Base-by-base conservation (phyloP, 805 yeast genomes). In the Kodamaea hsintzibuensis region DNA sequence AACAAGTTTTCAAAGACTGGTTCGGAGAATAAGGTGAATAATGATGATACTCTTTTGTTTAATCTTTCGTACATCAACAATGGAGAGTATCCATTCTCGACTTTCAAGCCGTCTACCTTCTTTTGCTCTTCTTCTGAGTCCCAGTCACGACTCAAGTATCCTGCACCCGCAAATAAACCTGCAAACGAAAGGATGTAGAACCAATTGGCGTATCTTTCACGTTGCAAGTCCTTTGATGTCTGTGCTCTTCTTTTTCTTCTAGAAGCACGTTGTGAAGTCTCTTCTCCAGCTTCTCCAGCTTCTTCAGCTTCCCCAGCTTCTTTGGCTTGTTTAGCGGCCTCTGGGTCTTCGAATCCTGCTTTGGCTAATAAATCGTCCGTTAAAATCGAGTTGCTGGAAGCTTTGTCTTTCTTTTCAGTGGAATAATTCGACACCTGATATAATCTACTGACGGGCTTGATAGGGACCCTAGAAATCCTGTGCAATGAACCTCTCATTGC, bases 1-100 rank as follows among this genome's bases (percentile, higher is more conserved):
- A 96, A 82, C 65, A 95, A 82, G 69, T 91, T 91, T 57, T 91
- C 96, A 69, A 88, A 91, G 14, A 90, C 96, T 10, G 99, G 99
- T 61, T 93, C 98, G 57, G 88, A 85, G 77, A 93, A 93, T 58
- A 88, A 87, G 47, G 86, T 85, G 68, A 91, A 86, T 56, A 90
- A 79, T 42, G 90, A 86, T 54, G 84, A 78, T 56, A 87, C 79
- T 74, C 99, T 84, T 54, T 84, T 84, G 58, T 70, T 78, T 60
- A 88, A 80, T 67, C 99, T 82, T 19, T 76, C 78, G 76, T 83
- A 86, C 75, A 91, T 81, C 49, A 82, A 77, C 16, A 67, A 72
- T 6, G 90, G 86, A 5, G 87, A 68, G 67, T 82, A 86, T 0
- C 97, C 97, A 65, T 86, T 82, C 35, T 73, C 79, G 57, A 87